Evolutionary conservation across 129 eudicot species (phyloP).

Genomic region (Gnaphalium uliginosum): DNA sequence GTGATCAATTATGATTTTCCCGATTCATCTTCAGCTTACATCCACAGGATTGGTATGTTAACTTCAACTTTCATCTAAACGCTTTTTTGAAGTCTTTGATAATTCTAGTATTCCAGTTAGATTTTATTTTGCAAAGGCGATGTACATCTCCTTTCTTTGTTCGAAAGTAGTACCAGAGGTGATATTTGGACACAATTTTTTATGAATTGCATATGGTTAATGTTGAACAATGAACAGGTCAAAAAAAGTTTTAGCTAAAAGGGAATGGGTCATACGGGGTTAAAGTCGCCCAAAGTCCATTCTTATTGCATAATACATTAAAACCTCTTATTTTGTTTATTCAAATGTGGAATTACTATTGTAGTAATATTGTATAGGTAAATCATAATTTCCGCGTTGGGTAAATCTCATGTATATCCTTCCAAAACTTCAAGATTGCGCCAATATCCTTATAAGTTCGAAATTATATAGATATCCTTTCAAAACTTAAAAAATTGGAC

Average conservation of each 20-base stretch:
- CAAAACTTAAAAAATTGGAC: not conserved
- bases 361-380: not conserved
- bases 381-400: too few species aligned
- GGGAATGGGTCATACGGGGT: too few species aligned
- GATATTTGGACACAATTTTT: not conserved
- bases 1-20: slow-evolving; percentile 98
- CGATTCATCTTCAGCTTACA: slow-evolving; percentile 84
- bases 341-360: not conserved
- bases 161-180: not conserved
- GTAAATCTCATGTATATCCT: too few species aligned
- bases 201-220: not conserved
- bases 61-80: not conserved
- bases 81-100: not conserved
- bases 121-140: not conserved
- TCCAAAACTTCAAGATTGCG: too few species aligned
- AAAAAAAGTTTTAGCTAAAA: not conserved
- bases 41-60: slow-evolving; percentile 85
- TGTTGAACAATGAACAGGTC: not conserved
- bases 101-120: not conserved
- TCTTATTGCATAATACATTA: too few species aligned
- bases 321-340: too few species aligned
- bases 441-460: too few species aligned
- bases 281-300: too few species aligned
- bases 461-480: not conserved
- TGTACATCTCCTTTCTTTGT: slow-evolving; percentile 1